Evolutionary conservation across 164 flowering plant species (phyloP), one percentile per base, ranked within the genome.

Genomic region (Taxillus chinensis): DNA sequence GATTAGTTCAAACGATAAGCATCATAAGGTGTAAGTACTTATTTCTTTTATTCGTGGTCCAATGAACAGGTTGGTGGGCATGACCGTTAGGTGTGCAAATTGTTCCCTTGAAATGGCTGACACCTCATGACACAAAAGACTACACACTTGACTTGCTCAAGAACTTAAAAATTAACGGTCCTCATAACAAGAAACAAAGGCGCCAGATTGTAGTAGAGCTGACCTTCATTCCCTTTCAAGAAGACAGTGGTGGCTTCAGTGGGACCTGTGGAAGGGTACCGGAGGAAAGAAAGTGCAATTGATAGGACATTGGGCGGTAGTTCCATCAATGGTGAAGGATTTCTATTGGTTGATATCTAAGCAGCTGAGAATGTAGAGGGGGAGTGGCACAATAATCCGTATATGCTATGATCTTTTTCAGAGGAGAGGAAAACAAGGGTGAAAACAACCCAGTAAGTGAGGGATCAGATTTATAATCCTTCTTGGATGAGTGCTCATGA

Each of bases 311-410:
- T 64, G 14, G 71, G 68, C 16, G 58, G 63, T 13, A 64, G 46
- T 27, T 48, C 53, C 41, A 27, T 17, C 3, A 67, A 62, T n/a
- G 84, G 78, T 52, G 81, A 83, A 10, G 87, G 87, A 16, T 58
- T 79, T 16, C 84, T 85, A 59, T 59, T 76, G 50, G 84, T 85
- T 5, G 56, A 68, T 1, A 63, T 85, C 38, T 77, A 73, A 62
- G 80, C 80, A 55, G 88, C 91, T 4, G 75, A 80, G 56, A 82
- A 83, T 59, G 81, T 85, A 0, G 88, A 81, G 67, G 91, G 91
- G 54, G 68, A 74, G 41, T 67, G 64, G 42, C 88, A 83, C 69
- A 83, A 54, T 57, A 85, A 83, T 65, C 91, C 87, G 5, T 85
- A n/a, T n/a, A 72, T 67, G 86, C 77, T 43, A 3, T 74, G 14